phyloP scores from a whole-genome alignment of 495 filamentous ascomycete species.

The Lineolata rhizophorae region DNA sequence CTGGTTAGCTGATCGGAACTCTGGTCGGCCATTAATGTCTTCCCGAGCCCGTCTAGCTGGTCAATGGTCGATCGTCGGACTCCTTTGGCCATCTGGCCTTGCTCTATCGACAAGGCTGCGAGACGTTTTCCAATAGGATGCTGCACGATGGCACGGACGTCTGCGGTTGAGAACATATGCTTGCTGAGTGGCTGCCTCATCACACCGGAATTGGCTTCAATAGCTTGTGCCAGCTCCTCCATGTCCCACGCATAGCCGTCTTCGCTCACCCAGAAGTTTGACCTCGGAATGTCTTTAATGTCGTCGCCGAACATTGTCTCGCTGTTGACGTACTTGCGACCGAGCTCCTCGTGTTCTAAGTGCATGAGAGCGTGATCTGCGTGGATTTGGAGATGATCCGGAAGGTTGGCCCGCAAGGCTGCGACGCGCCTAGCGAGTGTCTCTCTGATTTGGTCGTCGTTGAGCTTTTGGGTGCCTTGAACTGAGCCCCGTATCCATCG shows the following conservation, averaged over 20 bases:
- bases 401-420: conserved; percentile 3
- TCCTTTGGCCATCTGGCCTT: conserved; percentile 3
- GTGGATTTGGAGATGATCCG: conserved; percentile 3
- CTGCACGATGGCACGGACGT: conserved; percentile 13
- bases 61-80: conserved; percentile 5
- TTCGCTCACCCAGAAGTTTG: conserved; percentile 13
- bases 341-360: conserved; percentile 11
- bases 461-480: not conserved
- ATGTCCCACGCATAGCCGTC: conserved; percentile 24
- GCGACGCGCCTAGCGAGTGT: conserved; percentile 1
- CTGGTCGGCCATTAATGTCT: conserved; percentile 3
- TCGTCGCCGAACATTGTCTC: conserved; percentile 11
- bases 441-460: conserved; percentile 2
- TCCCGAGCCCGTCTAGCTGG: conserved; percentile 2
- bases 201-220: conserved; percentile 7
- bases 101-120: conserved; percentile 2
- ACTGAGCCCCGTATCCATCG: conserved; percentile 1
- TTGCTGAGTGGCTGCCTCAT: conserved; percentile 18
- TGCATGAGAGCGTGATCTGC: conserved; percentile 8
- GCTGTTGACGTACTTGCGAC: conserved; percentile 12
- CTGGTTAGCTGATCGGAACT: conserved; percentile 2
- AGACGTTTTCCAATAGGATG: conserved; percentile 15
- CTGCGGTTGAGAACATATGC: conserved; percentile 14
- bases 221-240: conserved; percentile 15
- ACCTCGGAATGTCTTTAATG: conserved; percentile 11